Base-by-base conservation (phyloP, 2,329 filamentous ascomycete species). In the Capronia epimyces region DNA sequence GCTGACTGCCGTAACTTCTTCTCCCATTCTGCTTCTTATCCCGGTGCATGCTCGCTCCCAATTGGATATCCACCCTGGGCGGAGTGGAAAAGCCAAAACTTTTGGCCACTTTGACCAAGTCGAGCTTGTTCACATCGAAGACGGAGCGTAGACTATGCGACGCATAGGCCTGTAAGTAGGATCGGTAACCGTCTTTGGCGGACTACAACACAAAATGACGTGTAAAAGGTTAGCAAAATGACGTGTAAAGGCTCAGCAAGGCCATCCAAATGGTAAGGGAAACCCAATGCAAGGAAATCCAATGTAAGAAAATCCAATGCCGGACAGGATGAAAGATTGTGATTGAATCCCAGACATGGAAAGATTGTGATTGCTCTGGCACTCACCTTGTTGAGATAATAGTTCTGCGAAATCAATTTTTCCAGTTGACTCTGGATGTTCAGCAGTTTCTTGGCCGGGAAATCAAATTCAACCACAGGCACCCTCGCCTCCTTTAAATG, bases 391-490 rank as follows among this genome's bases (percentile, higher is more conserved):
- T 96, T 93, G 52, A 98, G 79, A 69, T 96, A 96, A 75, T 97
- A 97, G 71, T 98, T 97, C 68, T 93, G 87, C 24, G 81, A 82
- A 63, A 98, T 94, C 60, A 97, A 79, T 72, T 91, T 93, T 77
- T 97, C 91, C 8, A 97, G 80, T 70, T 96, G 89, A 63, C 86
- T 82, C 73, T 94, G 84, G 60, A 95, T 83, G 64, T 94, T 93
- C 64, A 91, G 76, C 59, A 98, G 88, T 77, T 95, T 95, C 73
- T 87, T 90, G 50, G 82, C 76, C 1, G 91, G 91, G 66, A 98
- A 93, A 65, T 97, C 91, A 64, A 95, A 97, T 70, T 98, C 93
- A 22, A 95, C 88, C 5, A 98, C 84, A 1, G 93, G 93, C 1
- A 98, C 90, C 55, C 89, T 82, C 12, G 90, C 89, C 46, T 89